These are phyloP conservation scores for Pyricularia pennisetigena DNA, from an alignment of 2,329 filamentous ascomycete genomes.

Conservation along the genomic window DNA sequence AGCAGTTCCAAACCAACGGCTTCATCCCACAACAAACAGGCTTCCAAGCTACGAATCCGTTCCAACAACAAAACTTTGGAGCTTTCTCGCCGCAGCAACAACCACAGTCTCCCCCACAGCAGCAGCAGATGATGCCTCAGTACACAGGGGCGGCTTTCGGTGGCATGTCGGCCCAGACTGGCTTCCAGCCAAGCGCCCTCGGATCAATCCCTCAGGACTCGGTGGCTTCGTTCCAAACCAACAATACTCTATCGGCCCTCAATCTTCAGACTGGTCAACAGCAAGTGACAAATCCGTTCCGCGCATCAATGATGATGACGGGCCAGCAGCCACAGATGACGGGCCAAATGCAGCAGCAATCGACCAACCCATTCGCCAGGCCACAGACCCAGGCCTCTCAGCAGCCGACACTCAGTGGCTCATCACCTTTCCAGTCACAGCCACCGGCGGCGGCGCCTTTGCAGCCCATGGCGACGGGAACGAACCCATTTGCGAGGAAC, in stretches of 20 bases:
- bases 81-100: constrained; percentile 19
- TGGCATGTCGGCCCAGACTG: constrained; percentile 61
- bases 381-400: constrained; percentile 31
- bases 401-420: constrained; percentile 18
- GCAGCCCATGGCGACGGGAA: constrained; percentile 42
- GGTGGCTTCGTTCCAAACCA: constrained; percentile 38
- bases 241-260: constrained; percentile 26
- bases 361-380: constrained; percentile 84
- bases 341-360: constrained; percentile 35
- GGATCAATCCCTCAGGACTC: constrained; percentile 49
- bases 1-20: constrained; percentile 27
- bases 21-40: constrained; percentile 29
- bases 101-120: background rate
- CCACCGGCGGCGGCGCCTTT: constrained; percentile 28
- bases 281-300: constrained; percentile 82
- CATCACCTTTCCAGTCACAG: constrained; percentile 30
- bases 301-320: constrained; percentile 72
- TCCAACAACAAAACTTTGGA: constrained; percentile 24
- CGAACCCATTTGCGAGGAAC: constrained; percentile 48
- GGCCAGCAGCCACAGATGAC: constrained; percentile 38
- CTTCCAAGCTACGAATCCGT: constrained; percentile 30
- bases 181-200: constrained; percentile 43
- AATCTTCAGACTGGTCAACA: constrained; percentile 35
- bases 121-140: constrained; percentile 24
- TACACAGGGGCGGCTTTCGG: constrained; percentile 72